Evolutionary conservation across 83 land plant species (phyloP).

Genomic region (Picea engelmannii): DNA sequence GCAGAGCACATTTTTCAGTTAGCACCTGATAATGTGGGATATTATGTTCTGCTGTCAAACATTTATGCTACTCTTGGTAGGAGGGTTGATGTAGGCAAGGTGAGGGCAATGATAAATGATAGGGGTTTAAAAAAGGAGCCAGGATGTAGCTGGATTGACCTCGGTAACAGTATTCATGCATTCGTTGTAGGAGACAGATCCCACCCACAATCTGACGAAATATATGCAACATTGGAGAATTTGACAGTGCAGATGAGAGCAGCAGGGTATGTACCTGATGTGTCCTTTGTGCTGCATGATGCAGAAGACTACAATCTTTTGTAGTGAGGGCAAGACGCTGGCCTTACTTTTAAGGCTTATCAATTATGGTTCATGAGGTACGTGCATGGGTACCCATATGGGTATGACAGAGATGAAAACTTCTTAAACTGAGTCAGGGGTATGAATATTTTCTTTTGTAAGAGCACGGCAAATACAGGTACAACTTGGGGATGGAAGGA

Average conservation of each 20-base stretch:
- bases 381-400: no score
- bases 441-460: no score
- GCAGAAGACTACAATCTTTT: neutral
- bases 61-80: neutral
- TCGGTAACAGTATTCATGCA: neutral
- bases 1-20: neutral
- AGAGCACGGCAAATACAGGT: no score
- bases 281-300: neutral
- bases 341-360: no score
- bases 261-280: conserved; percentile 5
- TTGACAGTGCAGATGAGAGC: neutral
- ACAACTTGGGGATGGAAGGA: no score
- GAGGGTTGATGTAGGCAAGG: neutral
- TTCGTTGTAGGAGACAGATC: neutral
- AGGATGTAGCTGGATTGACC: conserved; percentile 5
- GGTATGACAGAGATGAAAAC: no score
- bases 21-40: neutral
- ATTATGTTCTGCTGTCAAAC: neutral
- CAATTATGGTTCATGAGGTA: no score
- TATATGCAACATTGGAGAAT: neutral
- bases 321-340: no score
- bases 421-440: no score
- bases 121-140: neutral
- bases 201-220: neutral
- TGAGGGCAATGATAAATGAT: neutral